Evolutionary conservation across 495 filamentous ascomycete species (phyloP).

Genomic region (Echria macrotheca): DNA sequence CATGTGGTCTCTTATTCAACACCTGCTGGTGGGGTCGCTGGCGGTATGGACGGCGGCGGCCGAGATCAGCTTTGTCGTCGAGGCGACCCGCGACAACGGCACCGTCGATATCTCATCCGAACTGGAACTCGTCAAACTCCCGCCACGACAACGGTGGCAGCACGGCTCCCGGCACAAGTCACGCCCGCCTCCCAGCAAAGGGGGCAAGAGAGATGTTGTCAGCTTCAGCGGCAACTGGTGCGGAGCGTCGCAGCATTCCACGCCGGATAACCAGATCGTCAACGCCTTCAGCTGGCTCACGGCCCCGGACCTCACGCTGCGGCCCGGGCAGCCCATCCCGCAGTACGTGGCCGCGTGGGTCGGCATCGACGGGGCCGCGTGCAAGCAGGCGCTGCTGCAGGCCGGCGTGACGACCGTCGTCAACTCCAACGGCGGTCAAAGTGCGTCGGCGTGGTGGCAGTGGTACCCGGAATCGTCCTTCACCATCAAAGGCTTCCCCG

Average conservation of each 20-base stretch:
- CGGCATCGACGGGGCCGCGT: slow-evolving; percentile 29
- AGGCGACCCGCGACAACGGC: slow-evolving; percentile 12
- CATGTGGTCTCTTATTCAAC: slow-evolving; percentile 17
- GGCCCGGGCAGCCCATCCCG: slow-evolving; percentile 14
- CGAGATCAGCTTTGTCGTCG: slow-evolving; percentile 19
- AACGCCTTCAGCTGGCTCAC: slow-evolving; percentile 24
- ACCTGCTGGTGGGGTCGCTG: slow-evolving; percentile 10
- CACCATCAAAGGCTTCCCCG: slow-evolving; percentile 41
- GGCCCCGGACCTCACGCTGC: slow-evolving; percentile 20
- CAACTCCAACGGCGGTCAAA: slow-evolving; percentile 26
- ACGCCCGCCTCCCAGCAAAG: slow-evolving; percentile 1
- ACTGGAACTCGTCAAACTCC: slow-evolving; percentile 14
- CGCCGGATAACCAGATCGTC: slow-evolving; percentile 12
- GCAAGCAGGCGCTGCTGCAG: slow-evolving; percentile 22
- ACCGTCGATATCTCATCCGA: slow-evolving; percentile 10
- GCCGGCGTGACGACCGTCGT: slow-evolving; percentile 29
- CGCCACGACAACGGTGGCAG: slow-evolving; percentile 16
- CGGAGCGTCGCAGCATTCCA: slow-evolving; percentile 23
- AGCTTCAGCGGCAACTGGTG: slow-evolving; percentile 31
- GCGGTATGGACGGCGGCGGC: slow-evolving; percentile 13
- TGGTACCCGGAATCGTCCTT: slow-evolving; percentile 54
- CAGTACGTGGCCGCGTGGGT: slow-evolving; percentile 28
- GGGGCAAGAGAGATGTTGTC: slow-evolving; percentile 12
- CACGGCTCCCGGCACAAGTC: slow-evolving; percentile 3
- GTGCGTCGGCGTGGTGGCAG: slow-evolving; percentile 52